Percentiles rank a stretch among this genome's conserved stretches.
phyloP scores from a whole-genome alignment of 1,284 basidiomycete species.

The Boletus smithii region DNA sequence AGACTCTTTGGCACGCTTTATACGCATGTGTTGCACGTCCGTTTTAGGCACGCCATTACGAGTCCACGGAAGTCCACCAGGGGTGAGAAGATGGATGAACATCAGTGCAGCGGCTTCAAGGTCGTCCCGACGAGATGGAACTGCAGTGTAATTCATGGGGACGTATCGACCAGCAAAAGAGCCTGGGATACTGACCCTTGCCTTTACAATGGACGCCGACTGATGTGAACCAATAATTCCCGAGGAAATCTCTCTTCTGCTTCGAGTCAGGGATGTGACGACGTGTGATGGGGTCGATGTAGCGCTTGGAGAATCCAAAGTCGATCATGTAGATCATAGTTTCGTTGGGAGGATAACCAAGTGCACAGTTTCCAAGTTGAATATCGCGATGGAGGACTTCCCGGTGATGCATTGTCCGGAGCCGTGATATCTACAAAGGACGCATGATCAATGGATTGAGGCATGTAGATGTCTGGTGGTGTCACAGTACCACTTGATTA shows the following conservation, averaged over 20 bases:
- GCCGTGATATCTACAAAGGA: constrained; percentile 52
- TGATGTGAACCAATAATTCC: constrained; percentile 77
- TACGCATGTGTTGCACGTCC: constrained; percentile 53
- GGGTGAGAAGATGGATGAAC: constrained; percentile 73
- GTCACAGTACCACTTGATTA: constrained; percentile 58
- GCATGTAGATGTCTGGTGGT: constrained; percentile 19
- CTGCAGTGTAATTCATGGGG: constrained; percentile 36
- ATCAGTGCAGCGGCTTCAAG: constrained; percentile 72
- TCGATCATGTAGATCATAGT: constrained; percentile 74
- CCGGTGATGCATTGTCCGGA: constrained; percentile 68
- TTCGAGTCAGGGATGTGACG: constrained; percentile 68
- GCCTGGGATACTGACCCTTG: constrained; percentile 47
- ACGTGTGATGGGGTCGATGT: constrained; percentile 58
- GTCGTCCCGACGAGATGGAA: constrained; percentile 72
- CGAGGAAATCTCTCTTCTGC: constrained; percentile 66
- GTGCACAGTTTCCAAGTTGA: constrained; percentile 69
- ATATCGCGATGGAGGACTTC: constrained; percentile 74
- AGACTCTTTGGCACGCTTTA: constrained; percentile 58
- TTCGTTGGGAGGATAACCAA: constrained; percentile 57
- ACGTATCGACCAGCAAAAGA: constrained; percentile 16
- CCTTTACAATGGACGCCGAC: constrained; percentile 72
- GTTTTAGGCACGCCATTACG: constrained; percentile 71
- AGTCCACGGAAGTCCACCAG: constrained; percentile 72
- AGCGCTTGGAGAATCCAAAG: constrained; percentile 76
- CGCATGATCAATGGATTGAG: constrained; percentile 14